A percentile compares a stretch with the other conserved stretches of the same genome.
Evolutionary conservation across 768 basidiomycete species (phyloP).

Genomic region (Tephrocybe rancida): DNA sequence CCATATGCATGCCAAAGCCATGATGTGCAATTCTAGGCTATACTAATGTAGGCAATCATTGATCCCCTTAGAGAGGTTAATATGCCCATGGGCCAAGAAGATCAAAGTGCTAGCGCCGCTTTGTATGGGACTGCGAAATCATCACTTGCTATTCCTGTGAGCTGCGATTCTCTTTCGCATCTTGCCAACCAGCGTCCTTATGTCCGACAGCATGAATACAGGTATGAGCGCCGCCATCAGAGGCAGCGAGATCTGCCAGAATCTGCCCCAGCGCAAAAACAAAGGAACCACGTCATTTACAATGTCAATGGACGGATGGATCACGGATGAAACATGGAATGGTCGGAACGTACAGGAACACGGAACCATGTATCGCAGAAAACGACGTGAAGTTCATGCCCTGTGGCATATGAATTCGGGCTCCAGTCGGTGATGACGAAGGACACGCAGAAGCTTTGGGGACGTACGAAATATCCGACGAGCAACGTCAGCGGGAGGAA

Average conservation of each 20-base stretch:
- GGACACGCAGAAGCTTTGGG: not conserved
- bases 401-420: conserved; percentile 29
- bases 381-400: conserved; percentile 67
- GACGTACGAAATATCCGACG: conserved; percentile 62
- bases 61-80: no score
- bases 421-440: not conserved
- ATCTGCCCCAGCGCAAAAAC: conserved; percentile 35
- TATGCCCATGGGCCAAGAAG: no score
- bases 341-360: conserved; percentile 41
- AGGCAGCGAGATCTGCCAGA: conserved; percentile 69
- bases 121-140: no score
- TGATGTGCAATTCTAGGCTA: not conserved
- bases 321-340: not conserved
- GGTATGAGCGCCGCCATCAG: conserved; percentile 56
- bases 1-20: not conserved
- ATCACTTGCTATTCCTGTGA: conserved; percentile 31
- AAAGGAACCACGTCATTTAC: no score
- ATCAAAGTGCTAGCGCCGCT: not conserved
- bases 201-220: conserved; percentile 53
- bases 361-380: conserved; percentile 50
- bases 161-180: conserved; percentile 41
- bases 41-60: no score
- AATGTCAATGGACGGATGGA: not conserved
- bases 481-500: conserved; percentile 71
- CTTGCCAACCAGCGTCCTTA: conserved; percentile 47